phyloP scores from a whole-genome alignment of 176 grass and related monocot genomes.

The Juncus inflexus region DNA sequence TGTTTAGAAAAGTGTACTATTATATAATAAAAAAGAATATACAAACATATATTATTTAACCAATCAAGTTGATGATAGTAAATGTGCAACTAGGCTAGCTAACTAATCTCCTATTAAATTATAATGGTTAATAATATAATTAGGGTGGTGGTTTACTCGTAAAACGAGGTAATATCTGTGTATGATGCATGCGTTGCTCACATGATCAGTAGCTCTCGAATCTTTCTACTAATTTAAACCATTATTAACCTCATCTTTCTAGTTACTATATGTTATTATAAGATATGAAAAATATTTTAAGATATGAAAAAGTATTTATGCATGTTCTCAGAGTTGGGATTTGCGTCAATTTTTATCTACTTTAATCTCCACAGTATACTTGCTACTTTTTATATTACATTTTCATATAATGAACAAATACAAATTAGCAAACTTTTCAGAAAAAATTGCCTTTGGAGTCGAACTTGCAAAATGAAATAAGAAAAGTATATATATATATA shows the following conservation, averaged over 20 bases:
- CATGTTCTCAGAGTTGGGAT: conserved; percentile 29
- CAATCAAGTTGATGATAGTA: conserved; percentile 8
- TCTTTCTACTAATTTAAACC: conserved; percentile 28
- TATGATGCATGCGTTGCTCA: conserved; percentile 39
- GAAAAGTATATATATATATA: no score
- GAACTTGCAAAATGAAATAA: no score
- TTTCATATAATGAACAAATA: no score
- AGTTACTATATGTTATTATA: conserved; percentile 12
- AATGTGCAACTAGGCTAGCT: background rate
- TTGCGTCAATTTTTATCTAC: background rate
- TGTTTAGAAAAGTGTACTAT: no score
- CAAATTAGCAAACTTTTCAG: no score
- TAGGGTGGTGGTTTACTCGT: conserved; percentile 44
- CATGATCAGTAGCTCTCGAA: conserved; percentile 39
- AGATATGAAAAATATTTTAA: background rate
- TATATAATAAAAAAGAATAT: no score
- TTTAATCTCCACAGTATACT: no score
- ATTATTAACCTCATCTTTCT: conserved; percentile 6
- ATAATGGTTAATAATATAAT: background rate
- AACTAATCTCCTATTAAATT: no score
- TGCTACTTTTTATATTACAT: no score
- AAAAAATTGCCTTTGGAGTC: no score
- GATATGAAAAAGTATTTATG: background rate
- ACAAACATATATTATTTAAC: background rate
- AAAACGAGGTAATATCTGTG: conserved; percentile 33